Conservation (phyloP, 2,329 filamentous ascomycete species). For the Aspergillus vadensis region DNA sequence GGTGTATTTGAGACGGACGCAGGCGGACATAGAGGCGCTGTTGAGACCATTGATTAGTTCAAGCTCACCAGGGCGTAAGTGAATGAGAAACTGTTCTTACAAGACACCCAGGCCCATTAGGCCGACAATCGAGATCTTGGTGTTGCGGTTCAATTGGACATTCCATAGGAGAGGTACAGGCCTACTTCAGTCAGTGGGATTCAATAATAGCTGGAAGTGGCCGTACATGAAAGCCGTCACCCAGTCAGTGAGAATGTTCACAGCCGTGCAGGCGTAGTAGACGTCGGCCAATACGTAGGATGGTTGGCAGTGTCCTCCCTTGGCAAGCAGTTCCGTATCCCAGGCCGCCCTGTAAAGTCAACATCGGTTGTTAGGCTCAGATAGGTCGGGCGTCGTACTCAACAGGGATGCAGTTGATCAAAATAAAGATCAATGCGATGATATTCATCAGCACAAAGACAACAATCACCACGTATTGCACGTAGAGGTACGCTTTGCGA, state of each 20-base stretch:
- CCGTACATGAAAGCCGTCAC: slow-evolving; percentile 26
- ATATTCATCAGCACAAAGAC: slow-evolving; percentile 26
- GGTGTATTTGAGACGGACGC: slow-evolving; percentile 47
- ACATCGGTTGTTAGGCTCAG: not conserved
- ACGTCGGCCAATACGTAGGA: slow-evolving; percentile 26
- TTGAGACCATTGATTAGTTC: not conserved
- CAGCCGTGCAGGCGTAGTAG: slow-evolving; percentile 28
- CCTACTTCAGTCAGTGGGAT: slow-evolving; percentile 31
- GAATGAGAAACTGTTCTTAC: slow-evolving; percentile 35
- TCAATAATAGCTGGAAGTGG: slow-evolving; percentile 24
- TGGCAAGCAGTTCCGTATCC: slow-evolving; percentile 16
- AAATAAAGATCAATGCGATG: slow-evolving; percentile 27
- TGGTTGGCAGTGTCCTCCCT: slow-evolving; percentile 24
- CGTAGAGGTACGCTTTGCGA: slow-evolving; percentile 24
- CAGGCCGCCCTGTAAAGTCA: slow-evolving; percentile 22
- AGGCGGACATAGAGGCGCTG: slow-evolving; percentile 33
- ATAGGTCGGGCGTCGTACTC: slow-evolving; percentile 16
- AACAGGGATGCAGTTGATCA: slow-evolving; percentile 26
- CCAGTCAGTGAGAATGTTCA: slow-evolving; percentile 31
- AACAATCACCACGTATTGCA: slow-evolving; percentile 24
- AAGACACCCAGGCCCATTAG: slow-evolving; percentile 50
- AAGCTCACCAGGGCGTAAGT: too few relatives aligned
- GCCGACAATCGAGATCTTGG: slow-evolving; percentile 49
- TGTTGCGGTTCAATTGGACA: slow-evolving; percentile 47
- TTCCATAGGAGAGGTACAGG: slow-evolving; percentile 46